Percentiles rank a stretch among this genome's conserved stretches.
These are phyloP conservation scores for Babesia bigemina DNA, from an alignment of 169 alveolate species.

Conservation along the genomic window DNA sequence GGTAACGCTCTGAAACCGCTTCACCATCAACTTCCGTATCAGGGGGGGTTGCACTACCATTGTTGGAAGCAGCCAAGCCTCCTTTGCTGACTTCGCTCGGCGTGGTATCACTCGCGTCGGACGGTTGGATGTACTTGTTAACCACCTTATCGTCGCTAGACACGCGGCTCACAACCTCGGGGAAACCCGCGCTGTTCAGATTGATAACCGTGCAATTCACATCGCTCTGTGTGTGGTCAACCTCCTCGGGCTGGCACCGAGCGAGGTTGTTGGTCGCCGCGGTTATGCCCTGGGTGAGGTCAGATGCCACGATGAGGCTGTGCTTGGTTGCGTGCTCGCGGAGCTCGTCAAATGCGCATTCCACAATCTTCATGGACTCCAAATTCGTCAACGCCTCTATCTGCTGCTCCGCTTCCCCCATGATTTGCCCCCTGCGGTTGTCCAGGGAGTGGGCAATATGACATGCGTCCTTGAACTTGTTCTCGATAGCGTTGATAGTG, in stretches of 20 bases:
- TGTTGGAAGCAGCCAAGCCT: not conserved
- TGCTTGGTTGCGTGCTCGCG: constrained; percentile 59
- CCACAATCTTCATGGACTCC: constrained; percentile 39
- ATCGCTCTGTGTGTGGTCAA: constrained; percentile 1
- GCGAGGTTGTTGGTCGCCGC: constrained; percentile 44
- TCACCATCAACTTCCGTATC: not conserved
- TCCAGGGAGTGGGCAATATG: constrained; percentile 23
- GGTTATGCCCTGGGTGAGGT: constrained; percentile 47
- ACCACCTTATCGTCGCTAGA: constrained; percentile 14
- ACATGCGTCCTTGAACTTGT: constrained; percentile 49
- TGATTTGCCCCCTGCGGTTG: not conserved
- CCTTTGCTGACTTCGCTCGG: not conserved
- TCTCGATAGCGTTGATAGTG: constrained; percentile 44
- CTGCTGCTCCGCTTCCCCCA: constrained; percentile 7
- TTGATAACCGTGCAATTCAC: constrained; percentile 3
- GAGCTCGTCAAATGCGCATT: constrained; percentile 62
- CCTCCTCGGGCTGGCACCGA: constrained; percentile 41
- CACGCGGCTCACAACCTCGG: not conserved
- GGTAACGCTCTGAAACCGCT: not conserved
- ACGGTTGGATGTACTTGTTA: constrained; percentile 5
- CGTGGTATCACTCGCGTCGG: not conserved
- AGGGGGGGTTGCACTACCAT: not conserved
- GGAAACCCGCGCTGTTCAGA: constrained; percentile 10
- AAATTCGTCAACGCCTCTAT: constrained; percentile 23
- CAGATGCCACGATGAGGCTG: constrained; percentile 45